These are phyloP conservation scores for Hyaloperonospora arabidopsidis DNA, from an alignment of 352 stramenopile species.

Conservation along the genomic window DNA sequence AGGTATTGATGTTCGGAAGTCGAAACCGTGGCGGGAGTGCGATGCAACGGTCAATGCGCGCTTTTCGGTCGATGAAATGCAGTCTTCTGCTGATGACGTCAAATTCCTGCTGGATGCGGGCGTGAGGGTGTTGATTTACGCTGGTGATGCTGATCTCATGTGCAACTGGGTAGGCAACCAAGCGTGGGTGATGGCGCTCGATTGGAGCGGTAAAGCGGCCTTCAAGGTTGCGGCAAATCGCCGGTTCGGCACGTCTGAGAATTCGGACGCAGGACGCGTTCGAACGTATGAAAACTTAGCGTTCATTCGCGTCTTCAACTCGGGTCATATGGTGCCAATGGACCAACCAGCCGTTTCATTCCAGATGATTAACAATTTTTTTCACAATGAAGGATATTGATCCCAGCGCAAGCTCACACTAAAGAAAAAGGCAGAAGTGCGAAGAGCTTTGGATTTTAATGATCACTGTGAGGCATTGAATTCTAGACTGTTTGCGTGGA, in stretches of 20 bases:
- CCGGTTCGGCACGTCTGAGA: slow-evolving; percentile 23
- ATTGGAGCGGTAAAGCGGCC: slow-evolving; percentile 85
- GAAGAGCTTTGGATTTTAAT: not conserved
- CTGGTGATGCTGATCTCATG: slow-evolving; percentile 95
- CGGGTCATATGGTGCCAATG: slow-evolving; percentile 91
- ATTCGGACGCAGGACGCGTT: slow-evolving; percentile 32
- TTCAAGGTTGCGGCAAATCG: slow-evolving; percentile 66
- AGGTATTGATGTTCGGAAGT: slow-evolving; percentile 37
- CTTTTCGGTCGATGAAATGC: slow-evolving; percentile 91
- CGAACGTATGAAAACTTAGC: slow-evolving; percentile 64
- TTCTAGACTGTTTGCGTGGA: no score
- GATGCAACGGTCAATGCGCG: slow-evolving; percentile 88
- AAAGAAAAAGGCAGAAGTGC: not conserved
- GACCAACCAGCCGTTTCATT: slow-evolving; percentile 88
- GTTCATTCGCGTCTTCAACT: slow-evolving; percentile 91
- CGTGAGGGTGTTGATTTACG: slow-evolving; percentile 90
- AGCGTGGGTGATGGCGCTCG: slow-evolving; percentile 88
- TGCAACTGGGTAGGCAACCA: slow-evolving; percentile 96
- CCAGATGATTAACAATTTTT: slow-evolving; percentile 90
- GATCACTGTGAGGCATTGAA: not conserved
- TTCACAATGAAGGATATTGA: slow-evolving; percentile 47
- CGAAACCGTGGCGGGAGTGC: slow-evolving; percentile 84
- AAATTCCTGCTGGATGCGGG: slow-evolving; percentile 69
- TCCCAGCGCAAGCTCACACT: not conserved
- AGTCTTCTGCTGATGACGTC: slow-evolving; percentile 86